Conservation (phyloP, 1,139 yeast species). For the Scheffersomyces quercinus region DNA sequence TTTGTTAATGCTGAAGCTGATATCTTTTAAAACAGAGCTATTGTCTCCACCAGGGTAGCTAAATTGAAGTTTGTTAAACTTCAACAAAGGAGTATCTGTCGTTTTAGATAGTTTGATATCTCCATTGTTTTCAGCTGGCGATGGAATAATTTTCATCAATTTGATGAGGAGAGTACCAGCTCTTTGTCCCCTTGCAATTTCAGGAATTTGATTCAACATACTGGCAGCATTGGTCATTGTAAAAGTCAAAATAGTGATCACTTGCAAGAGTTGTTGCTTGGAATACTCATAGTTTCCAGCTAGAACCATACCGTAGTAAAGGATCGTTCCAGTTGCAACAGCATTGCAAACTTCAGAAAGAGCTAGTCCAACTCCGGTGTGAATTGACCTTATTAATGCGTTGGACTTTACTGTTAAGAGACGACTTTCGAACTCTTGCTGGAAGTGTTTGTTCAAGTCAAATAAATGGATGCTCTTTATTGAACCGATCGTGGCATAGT, state of each 20-base stretch:
- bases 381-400: slow-evolving; percentile 52
- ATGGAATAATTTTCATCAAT: slow-evolving; percentile 37
- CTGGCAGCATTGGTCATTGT: slow-evolving; percentile 66
- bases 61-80: slow-evolving; percentile 48
- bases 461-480: slow-evolving; percentile 64
- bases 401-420: slow-evolving; percentile 26
- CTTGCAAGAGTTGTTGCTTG: slow-evolving; percentile 59
- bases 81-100: slow-evolving; percentile 23
- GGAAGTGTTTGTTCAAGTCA: slow-evolving; percentile 52
- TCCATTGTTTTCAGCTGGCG: slow-evolving; percentile 34
- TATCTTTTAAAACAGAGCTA: slow-evolving; percentile 30
- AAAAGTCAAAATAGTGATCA: slow-evolving; percentile 71
- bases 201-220: slow-evolving; percentile 67
- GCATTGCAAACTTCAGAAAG: slow-evolving; percentile 53
- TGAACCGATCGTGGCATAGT: slow-evolving; percentile 60
- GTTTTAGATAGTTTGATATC: slow-evolving; percentile 13
- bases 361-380: slow-evolving; percentile 66
- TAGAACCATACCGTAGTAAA: slow-evolving; percentile 75
- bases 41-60: slow-evolving; percentile 38
- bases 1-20: slow-evolving; percentile 40
- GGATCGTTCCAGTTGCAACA: slow-evolving; percentile 65
- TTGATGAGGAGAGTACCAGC: slow-evolving; percentile 59
- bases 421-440: slow-evolving; percentile 27
- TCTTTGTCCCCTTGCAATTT: slow-evolving; percentile 73
- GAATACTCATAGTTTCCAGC: slow-evolving; percentile 59